These are phyloP conservation scores for Stygiomarasmius scandens DNA, from an alignment of 1,284 basidiomycete species.

Conservation along the genomic window DNA sequence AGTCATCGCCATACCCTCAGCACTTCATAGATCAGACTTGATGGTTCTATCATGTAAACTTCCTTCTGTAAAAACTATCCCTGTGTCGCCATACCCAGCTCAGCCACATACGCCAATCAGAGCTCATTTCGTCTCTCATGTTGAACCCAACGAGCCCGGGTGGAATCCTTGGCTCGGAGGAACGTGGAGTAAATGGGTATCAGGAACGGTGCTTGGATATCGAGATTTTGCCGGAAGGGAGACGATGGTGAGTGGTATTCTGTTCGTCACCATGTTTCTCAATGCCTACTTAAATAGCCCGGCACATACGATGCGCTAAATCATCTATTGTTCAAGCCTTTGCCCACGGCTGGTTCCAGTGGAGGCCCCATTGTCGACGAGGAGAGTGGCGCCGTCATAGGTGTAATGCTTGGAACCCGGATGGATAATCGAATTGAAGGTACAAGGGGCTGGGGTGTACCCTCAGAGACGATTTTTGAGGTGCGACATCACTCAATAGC, in stretches of 20 bases:
- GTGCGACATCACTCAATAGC: too few relatives aligned
- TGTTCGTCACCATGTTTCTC: too few relatives aligned
- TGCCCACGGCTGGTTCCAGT: slow-evolving; percentile 69
- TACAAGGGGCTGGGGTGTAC: slow-evolving; percentile 67
- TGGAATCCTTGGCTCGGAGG: slow-evolving; percentile 58
- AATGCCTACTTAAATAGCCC: too few relatives aligned
- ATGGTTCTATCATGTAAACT: slow-evolving; percentile 46
- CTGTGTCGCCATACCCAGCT: slow-evolving; percentile 71
- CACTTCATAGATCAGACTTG: slow-evolving; percentile 64
- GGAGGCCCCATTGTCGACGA: slow-evolving; percentile 73
- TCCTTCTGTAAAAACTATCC: slow-evolving; percentile 45
- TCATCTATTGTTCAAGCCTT: slow-evolving; percentile 56
- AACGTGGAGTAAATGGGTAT: slow-evolving; percentile 58
- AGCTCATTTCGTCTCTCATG: slow-evolving; percentile 58
- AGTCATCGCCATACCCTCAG: slow-evolving; percentile 53
- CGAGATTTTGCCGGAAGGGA: slow-evolving; percentile 60
- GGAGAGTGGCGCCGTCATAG: slow-evolving; percentile 67
- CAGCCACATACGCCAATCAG: slow-evolving; percentile 50
- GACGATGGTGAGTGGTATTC: slow-evolving; percentile 56
- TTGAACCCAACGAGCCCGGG: slow-evolving; percentile 41
- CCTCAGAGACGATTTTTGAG: slow-evolving; percentile 71
- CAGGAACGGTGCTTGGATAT: slow-evolving; percentile 58
- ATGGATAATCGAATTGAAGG: slow-evolving; percentile 63
- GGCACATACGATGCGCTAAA: slow-evolving; percentile 73
- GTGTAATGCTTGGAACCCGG: slow-evolving; percentile 65